Conservation (phyloP, 768 basidiomycete species). For the Arthromyces matolae region DNA sequence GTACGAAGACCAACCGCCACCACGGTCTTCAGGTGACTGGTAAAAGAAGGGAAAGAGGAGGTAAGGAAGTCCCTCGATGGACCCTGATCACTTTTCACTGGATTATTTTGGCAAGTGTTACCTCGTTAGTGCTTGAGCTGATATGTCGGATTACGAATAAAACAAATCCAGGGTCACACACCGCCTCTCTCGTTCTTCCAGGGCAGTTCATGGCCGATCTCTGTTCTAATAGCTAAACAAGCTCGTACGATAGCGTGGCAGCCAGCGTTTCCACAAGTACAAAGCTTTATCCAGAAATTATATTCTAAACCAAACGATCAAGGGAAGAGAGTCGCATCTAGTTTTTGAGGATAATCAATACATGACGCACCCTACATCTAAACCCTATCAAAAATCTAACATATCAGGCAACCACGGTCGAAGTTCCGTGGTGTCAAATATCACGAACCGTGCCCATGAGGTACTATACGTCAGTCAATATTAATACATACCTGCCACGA, state of each 20-base stretch:
- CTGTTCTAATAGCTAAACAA: slow-evolving; percentile 4
- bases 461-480: not conserved
- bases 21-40: slow-evolving; percentile 11
- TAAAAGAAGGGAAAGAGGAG: slow-evolving; percentile 7
- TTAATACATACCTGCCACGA: not conserved
- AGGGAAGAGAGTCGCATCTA: not conserved
- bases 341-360: slow-evolving; percentile 1
- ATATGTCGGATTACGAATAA: slow-evolving; percentile 13
- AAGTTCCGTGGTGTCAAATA: slow-evolving; percentile 12
- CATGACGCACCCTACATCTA: slow-evolving; percentile 4
- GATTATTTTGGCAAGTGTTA: slow-evolving; percentile 12
- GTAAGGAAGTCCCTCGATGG: slow-evolving; percentile 5
- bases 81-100: not conserved
- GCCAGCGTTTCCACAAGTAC: slow-evolving; percentile 1
- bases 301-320: not conserved
- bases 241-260: slow-evolving; percentile 3
- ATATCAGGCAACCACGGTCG: not conserved
- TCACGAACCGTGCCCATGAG: slow-evolving; percentile 6
- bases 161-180: slow-evolving; percentile 4
- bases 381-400: slow-evolving; percentile 4
- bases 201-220: not conserved
- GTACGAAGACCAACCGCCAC: slow-evolving; percentile 11
- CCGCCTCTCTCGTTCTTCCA: slow-evolving; percentile 1
- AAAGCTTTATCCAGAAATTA: not conserved
- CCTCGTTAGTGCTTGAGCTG: slow-evolving; percentile 11